These are phyloP conservation scores for Fragosphaeria purpurea DNA, from an alignment of 2,329 filamentous ascomycete species.

Conservation along the genomic window DNA sequence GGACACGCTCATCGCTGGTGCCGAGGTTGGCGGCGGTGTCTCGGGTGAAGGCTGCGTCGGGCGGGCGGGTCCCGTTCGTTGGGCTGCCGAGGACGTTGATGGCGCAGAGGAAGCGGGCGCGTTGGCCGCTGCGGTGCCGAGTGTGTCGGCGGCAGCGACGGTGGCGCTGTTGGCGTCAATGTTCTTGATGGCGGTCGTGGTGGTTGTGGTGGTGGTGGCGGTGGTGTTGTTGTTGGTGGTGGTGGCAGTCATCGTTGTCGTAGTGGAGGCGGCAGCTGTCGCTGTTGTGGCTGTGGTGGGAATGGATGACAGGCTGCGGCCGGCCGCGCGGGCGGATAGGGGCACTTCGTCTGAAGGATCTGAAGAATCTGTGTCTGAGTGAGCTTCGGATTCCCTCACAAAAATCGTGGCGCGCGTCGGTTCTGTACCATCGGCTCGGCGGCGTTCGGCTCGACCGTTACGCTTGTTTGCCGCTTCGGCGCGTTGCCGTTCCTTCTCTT, in stretches of 20 bases:
- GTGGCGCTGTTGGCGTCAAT: not conserved
- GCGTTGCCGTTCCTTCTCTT: slow-evolving; percentile 65
- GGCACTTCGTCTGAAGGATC: slow-evolving; percentile 61
- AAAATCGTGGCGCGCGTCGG: slow-evolving; percentile 8
- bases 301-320: slow-evolving; percentile 16
- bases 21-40: slow-evolving; percentile 31
- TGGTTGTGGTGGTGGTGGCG: slow-evolving; percentile 1
- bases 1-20: slow-evolving; percentile 34
- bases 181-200: slow-evolving; percentile 13
- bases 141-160: slow-evolving; percentile 13
- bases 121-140: slow-evolving; percentile 2
- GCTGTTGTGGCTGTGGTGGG: slow-evolving; percentile 10
- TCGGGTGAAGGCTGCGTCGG: slow-evolving; percentile 37
- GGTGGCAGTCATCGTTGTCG: slow-evolving; percentile 11
- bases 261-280: slow-evolving; percentile 3
- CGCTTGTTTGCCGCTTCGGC: slow-evolving; percentile 68
- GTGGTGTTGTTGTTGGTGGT: slow-evolving; percentile 11
- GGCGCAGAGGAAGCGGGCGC: slow-evolving; percentile 10
- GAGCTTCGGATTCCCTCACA: slow-evolving; percentile 24
- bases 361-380: slow-evolving; percentile 45
- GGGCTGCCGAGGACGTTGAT: slow-evolving; percentile 16
- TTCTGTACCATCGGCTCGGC: slow-evolving; percentile 65
- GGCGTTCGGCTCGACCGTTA: slow-evolving; percentile 70
- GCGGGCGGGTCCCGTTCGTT: slow-evolving; percentile 32
- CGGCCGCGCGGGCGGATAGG: slow-evolving; percentile 31